A percentile compares a stretch with the other conserved stretches of the same genome.
These are phyloP conservation scores for Suhomyces wounanorum DNA, from an alignment of 1,139 yeast species.

Conservation along the genomic window DNA sequence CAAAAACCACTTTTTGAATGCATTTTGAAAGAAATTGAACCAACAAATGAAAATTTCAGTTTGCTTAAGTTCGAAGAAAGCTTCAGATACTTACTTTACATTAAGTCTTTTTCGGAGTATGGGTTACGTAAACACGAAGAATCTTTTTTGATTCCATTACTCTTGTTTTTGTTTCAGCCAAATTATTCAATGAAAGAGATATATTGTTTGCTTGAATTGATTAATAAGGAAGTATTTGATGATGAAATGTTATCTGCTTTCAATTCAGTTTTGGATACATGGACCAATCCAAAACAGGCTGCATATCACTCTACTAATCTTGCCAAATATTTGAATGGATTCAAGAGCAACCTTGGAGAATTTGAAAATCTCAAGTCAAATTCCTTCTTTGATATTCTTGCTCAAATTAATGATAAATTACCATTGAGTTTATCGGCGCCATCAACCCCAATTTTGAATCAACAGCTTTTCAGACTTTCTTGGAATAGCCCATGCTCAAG, in stretches of 20 bases:
- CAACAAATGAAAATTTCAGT: slow-evolving; percentile 16
- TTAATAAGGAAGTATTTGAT: slow-evolving; percentile 37
- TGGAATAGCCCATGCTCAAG: slow-evolving; percentile 11
- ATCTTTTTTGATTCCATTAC: slow-evolving; percentile 40
- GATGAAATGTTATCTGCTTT: slow-evolving; percentile 29
- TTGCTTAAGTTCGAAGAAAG: slow-evolving; percentile 25
- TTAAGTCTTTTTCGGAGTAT: slow-evolving; percentile 40
- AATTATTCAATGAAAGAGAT: slow-evolving; percentile 28
- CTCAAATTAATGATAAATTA: slow-evolving; percentile 43
- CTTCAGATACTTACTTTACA: slow-evolving; percentile 36
- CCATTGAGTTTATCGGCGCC: slow-evolving; percentile 51
- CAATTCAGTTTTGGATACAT: slow-evolving; percentile 29
- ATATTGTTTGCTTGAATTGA: slow-evolving; percentile 35
- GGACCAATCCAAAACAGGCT: slow-evolving; percentile 27
- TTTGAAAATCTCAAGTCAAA: slow-evolving; percentile 36
- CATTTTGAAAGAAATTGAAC: slow-evolving; percentile 21
- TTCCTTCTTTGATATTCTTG: slow-evolving; percentile 36
- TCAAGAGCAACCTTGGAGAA: slow-evolving; percentile 29
- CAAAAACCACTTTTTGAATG: slow-evolving; percentile 37
- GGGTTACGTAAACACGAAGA: slow-evolving; percentile 46
- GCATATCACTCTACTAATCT: slow-evolving; percentile 17
- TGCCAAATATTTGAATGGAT: slow-evolving; percentile 27
- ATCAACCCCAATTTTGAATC: slow-evolving; percentile 40
- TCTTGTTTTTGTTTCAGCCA: slow-evolving; percentile 33
- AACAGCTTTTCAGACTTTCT: slow-evolving; percentile 15